phyloP scores from a whole-genome alignment of 2,329 filamentous ascomycete genomes.

The Botrytis cinerea region DNA sequence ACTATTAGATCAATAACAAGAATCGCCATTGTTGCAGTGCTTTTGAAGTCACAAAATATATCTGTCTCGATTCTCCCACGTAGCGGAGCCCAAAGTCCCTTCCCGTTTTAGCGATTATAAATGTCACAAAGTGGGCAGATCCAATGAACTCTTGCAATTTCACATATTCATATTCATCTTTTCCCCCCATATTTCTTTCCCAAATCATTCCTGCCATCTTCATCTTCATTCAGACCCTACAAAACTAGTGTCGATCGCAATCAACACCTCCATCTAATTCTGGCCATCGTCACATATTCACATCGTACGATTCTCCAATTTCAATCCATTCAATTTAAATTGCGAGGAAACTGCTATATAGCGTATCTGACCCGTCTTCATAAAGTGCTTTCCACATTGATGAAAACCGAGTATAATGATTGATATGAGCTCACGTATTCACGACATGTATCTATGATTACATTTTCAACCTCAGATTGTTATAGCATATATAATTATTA shows the following conservation, averaged over 20 bases:
- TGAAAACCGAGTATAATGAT: no score
- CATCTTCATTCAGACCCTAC: not conserved
- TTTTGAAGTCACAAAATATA: not conserved
- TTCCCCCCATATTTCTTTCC: not conserved
- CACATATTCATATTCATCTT: not conserved
- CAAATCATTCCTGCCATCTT: not conserved
- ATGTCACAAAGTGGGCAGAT: not conserved
- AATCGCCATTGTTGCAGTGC: not conserved
- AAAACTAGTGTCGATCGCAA: not conserved
- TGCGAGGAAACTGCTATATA: not conserved
- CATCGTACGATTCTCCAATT: not conserved
- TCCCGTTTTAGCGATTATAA: not conserved
- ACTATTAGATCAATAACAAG: not conserved
- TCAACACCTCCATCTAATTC: not conserved
- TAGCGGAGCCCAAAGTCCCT: not conserved
- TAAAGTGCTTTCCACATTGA: not conserved
- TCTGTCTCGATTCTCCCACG: not conserved
- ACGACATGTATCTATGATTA: not conserved
- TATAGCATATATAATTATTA: not conserved
- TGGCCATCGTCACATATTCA: not conserved
- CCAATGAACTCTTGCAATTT: accelerated
- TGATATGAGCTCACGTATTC: not conserved
- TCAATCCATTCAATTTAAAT: accelerated
- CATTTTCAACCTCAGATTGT: not conserved
- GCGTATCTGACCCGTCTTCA: not conserved